A percentile compares a stretch with the other conserved stretches of the same genome.
These are phyloP conservation scores for Sphagnum tenellum DNA, from an alignment of 225 moss, liverwort and hornwort species.

Conservation along the genomic window DNA sequence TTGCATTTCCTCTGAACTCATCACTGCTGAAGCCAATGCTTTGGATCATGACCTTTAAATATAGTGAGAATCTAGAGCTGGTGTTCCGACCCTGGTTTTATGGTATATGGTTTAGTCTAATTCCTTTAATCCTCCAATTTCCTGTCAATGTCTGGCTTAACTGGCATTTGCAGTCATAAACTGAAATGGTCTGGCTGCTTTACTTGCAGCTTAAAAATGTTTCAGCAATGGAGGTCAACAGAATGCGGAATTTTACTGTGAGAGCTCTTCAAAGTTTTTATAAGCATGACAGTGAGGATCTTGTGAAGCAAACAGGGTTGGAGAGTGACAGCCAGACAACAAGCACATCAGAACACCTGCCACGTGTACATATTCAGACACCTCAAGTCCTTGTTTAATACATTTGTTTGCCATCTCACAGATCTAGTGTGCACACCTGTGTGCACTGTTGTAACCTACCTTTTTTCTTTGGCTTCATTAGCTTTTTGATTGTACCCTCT, in stretches of 20 bases:
- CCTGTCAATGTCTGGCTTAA: background rate
- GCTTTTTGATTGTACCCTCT: background rate
- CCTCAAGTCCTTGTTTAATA: background rate
- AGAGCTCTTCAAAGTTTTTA: conserved; percentile 86
- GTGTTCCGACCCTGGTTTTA: no score
- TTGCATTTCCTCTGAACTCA: no score
- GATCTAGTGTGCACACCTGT: background rate
- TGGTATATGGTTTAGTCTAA: background rate
- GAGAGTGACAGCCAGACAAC: conserved; percentile 47
- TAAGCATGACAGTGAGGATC: conserved; percentile 74
- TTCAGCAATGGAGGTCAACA: conserved; percentile 98
- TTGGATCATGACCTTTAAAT: no score
- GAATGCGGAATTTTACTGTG: conserved; percentile 80
- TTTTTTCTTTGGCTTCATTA: background rate
- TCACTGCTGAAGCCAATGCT: no score
- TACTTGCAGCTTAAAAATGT: conserved; percentile 79
- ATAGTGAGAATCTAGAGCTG: no score
- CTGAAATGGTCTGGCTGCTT: background rate
- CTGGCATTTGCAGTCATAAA: background rate
- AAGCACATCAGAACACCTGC: conserved; percentile 34
- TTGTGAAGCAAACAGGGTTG: conserved; percentile 28
- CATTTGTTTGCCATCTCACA: background rate
- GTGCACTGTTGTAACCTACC: no score
- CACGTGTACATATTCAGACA: conserved; percentile 27
- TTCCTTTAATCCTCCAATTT: background rate